Percentiles rank a stretch among this genome's conserved stretches.
These are phyloP conservation scores for Candida schatavii DNA, from an alignment of 805 yeast species.

Conservation along the genomic window DNA sequence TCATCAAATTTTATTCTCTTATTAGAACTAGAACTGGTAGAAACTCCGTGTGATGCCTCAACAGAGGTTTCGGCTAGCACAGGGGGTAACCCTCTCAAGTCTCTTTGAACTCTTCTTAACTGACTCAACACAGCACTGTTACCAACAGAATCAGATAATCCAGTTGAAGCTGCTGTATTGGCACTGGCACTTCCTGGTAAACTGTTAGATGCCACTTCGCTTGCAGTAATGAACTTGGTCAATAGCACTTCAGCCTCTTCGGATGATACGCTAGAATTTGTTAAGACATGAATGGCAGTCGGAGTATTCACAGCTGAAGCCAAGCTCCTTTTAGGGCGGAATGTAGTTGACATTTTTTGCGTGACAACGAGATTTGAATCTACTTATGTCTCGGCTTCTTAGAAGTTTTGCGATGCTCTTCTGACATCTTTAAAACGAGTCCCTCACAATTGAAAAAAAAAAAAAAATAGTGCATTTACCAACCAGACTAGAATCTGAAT, in stretches of 20 bases:
- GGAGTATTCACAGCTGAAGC: conserved; percentile 50
- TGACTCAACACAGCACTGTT: conserved; percentile 51
- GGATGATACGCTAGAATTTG: conserved; percentile 27
- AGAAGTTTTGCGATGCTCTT: conserved; percentile 1
- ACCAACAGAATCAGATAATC: conserved; percentile 30
- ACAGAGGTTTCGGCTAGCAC: conserved; percentile 16
- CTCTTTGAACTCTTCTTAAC: conserved; percentile 71
- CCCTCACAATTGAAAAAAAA: background rate
- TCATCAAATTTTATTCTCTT: conserved; percentile 17
- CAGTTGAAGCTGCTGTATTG: conserved; percentile 9
- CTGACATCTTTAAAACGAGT: no score
- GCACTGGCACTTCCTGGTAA: conserved; percentile 14
- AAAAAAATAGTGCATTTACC: background rate
- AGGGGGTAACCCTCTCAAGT: conserved; percentile 79
- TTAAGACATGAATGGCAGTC: conserved; percentile 34
- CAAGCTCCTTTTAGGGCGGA: conserved; percentile 40
- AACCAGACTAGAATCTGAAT: no score
- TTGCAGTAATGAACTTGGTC: conserved; percentile 39
- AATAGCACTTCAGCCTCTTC: conserved; percentile 46
- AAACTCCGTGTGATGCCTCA: conserved; percentile 16
- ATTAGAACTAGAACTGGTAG: conserved; percentile 16
- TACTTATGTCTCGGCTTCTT: background rate
- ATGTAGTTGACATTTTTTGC: conserved; percentile 23
- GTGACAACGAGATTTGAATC: background rate
- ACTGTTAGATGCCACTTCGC: conserved; percentile 34